Evolutionary conservation across 768 basidiomycete genomes (phyloP), one percentile per base, ranked within the genome.

Genomic region (Russula lepida): DNA sequence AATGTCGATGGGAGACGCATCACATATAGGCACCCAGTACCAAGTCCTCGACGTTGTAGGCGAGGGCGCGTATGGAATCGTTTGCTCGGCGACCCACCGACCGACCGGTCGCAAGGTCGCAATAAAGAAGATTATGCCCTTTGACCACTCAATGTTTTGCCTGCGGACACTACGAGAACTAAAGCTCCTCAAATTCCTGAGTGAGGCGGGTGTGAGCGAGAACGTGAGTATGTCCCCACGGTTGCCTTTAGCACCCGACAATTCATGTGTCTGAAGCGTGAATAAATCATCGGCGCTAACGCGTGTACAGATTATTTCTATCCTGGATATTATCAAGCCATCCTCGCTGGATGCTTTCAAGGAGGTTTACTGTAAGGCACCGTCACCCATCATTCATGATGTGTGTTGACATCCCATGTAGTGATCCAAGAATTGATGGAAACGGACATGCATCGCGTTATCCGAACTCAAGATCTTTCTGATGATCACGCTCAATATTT

Each of bases 401-500:
- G 21, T 50, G 51, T 35, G 25, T 48, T 63, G 37, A 63, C 13
- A 17, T 13, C 21, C 58, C 27, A 37, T 59, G 60, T 71, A 89
- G 88, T 93, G 69, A 88, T 92, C 59, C 90, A 93, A 74, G 94
- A 95, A 70, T 76, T 94, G 68, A 92, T 94, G 87, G 92, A 95
- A 72, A 95, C 93, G 9, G 94, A 95, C 75, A 86, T 98, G 84
- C 95, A 98, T 71, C 88, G 95, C 19, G 95, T 97, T 44, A 95
- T 98, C 70, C 82, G 92, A 55, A 95, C 93, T 25, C 94, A 97
- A 70, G 89, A 95, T 72, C 81, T 98, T 7, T 92, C 89, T 27
- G 94, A 98, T 70, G 95, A 98, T 74, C 95, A 97, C 71, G 90
- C 87, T 12, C 93, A 92, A 70, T 93, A 94, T 70, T 94, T 94